Evolutionary conservation across 805 yeast species (phyloP).

Genomic region (Candida dendrica): DNA sequence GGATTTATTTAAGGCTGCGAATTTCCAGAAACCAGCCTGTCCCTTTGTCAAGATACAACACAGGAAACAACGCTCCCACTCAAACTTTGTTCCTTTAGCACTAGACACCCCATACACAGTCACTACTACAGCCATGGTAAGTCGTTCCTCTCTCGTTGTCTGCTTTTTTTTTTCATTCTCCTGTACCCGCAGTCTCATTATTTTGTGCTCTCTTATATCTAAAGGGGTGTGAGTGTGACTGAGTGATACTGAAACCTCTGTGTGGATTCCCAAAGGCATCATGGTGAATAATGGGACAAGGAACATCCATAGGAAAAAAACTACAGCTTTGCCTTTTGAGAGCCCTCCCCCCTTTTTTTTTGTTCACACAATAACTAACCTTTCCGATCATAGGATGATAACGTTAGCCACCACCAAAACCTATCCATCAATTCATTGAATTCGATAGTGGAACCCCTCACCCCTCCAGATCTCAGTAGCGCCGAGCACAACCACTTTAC

Average conservation of each 20-base stretch:
- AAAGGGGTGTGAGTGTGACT: too few species aligned
- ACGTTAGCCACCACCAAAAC: constrained; percentile 14
- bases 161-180: too few species aligned
- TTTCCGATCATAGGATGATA: neutral
- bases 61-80: neutral
- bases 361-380: neutral
- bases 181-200: too few species aligned
- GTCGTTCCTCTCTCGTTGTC: too few species aligned
- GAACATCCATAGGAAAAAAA: too few species aligned
- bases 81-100: too few species aligned
- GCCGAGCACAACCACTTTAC: constrained; percentile 11
- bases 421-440: constrained; percentile 29
- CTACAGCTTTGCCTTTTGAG: too few species aligned
- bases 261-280: too few species aligned
- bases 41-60: neutral
- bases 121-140: neutral
- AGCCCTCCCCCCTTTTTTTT: too few species aligned
- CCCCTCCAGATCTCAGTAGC: constrained; percentile 36
- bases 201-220: too few species aligned
- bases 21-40: neutral
- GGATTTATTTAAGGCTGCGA: constrained; percentile 1
- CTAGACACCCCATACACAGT: neutral
- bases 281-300: too few species aligned
- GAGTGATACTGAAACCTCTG: too few species aligned
- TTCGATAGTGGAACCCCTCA: constrained; percentile 43